These are phyloP conservation scores for Candida sonorensis DNA, from an alignment of 805 yeast species.

Conservation along the genomic window DNA sequence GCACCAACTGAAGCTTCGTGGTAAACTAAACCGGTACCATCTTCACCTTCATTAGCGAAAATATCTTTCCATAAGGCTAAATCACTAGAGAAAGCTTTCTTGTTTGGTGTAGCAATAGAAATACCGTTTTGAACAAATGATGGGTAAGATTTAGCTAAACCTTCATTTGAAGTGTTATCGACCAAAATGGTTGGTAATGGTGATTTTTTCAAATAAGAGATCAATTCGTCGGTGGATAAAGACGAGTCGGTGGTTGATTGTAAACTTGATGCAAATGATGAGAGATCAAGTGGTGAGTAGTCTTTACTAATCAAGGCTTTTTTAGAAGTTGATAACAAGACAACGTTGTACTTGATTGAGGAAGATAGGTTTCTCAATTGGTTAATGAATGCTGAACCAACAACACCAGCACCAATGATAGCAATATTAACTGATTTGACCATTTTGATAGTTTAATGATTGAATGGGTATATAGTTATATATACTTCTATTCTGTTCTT, in stretches of 20 bases:
- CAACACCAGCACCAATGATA: conserved; percentile 86
- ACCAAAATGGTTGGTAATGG: conserved; percentile 75
- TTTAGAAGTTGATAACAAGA: conserved; percentile 69
- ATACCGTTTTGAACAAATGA: conserved; percentile 67
- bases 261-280: conserved; percentile 47
- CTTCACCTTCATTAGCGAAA: conserved; percentile 45
- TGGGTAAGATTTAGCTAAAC: conserved; percentile 73
- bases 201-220: conserved; percentile 57
- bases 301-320: conserved; percentile 63
- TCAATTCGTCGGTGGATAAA: conserved; percentile 50
- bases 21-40: conserved; percentile 71
- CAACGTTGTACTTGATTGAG: conserved; percentile 64
- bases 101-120: conserved; percentile 96
- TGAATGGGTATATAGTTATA: background rate
- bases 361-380: conserved; percentile 64
- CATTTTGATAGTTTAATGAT: conserved; percentile 27
- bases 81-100: conserved; percentile 88
- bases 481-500: too few relatives aligned
- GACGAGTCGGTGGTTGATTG: conserved; percentile 40
- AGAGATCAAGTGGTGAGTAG: conserved; percentile 63
- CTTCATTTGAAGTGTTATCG: conserved; percentile 88
- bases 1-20: conserved; percentile 99
- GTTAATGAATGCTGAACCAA: conserved; percentile 83
- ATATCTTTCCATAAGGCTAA: conserved; percentile 70
- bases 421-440: conserved; percentile 58